A percentile compares a stretch with the other conserved stretches of the same genome.
Evolutionary conservation across 176 grass and related monocot species (phyloP).

Genomic region (Oryza glaberrima): DNA sequence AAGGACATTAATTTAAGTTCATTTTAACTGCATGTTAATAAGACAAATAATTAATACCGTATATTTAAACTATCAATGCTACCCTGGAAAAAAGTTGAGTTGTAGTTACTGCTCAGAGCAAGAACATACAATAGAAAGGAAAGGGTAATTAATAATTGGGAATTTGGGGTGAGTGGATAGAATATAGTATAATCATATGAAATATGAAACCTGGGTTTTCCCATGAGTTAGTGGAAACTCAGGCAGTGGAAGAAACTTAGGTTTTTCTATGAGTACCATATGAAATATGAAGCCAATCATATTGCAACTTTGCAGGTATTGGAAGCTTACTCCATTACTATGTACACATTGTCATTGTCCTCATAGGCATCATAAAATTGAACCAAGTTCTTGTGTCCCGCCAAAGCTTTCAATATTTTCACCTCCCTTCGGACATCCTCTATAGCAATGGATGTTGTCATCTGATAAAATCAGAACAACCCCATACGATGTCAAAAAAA

Average conservation of each 20-base stretch:
- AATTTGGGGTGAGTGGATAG: neutral
- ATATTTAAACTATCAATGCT: constrained; percentile 18
- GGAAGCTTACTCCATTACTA: constrained; percentile 86
- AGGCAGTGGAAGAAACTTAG: neutral
- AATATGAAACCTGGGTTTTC: neutral
- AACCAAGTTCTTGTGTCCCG: constrained; percentile 75
- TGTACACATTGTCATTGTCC: constrained; percentile 80
- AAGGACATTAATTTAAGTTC: neutral
- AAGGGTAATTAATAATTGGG: neutral
- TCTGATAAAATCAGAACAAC: constrained; percentile 56
- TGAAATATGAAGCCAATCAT: constrained; percentile 25
- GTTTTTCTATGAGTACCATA: neutral
- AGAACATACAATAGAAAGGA: neutral
- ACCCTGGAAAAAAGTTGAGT: neutral
- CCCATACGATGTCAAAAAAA: neutral
- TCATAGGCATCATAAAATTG: constrained; percentile 89
- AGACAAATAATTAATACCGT: neutral
- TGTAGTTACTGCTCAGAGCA: neutral
- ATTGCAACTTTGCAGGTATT: constrained; percentile 3
- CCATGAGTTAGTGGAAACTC: neutral
- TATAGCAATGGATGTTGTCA: constrained; percentile 87
- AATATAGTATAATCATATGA: neutral
- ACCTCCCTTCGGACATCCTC: constrained; percentile 89
- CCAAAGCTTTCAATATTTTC: constrained; percentile 81
- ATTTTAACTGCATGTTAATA: constrained; percentile 12